Percentiles rank a stretch among this genome's conserved stretches.
Conservation (phyloP, 352 stramenopile genomes). For the Pythium insidiosum region DNA sequence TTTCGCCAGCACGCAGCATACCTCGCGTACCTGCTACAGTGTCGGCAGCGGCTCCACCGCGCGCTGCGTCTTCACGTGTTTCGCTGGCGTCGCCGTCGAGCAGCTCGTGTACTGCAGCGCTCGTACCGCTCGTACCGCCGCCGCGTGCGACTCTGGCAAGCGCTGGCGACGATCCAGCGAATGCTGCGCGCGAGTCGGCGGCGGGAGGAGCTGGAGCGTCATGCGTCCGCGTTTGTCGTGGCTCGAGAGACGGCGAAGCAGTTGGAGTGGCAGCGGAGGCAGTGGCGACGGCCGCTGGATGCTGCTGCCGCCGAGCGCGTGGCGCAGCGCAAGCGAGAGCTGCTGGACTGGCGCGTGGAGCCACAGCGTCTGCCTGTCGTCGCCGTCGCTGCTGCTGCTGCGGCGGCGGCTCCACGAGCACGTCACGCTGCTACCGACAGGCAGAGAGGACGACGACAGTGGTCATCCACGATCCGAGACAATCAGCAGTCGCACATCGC, state of each 20-base stretch:
- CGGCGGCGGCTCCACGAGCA: too few species aligned
- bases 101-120: constrained; percentile 25
- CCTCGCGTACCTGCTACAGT: constrained; percentile 14
- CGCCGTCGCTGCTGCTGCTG: too few species aligned
- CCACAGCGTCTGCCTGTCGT: too few species aligned
- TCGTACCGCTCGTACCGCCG: constrained; percentile 26
- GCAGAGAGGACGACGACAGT: too few species aligned
- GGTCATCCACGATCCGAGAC: too few species aligned
- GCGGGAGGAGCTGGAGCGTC: constrained; percentile 20
- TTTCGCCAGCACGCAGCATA: constrained; percentile 20
- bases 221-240: constrained; percentile 16
- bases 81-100: constrained; percentile 17
- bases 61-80: constrained; percentile 23
- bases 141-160: constrained; percentile 14
- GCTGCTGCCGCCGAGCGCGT: too few species aligned
- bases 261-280: not conserved
- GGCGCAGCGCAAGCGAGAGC: too few species aligned
- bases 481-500: too few species aligned
- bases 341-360: too few species aligned
- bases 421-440: too few species aligned
- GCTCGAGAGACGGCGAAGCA: constrained; percentile 8
- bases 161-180: constrained; percentile 15
- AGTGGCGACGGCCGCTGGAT: too few species aligned
- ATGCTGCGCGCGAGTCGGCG: constrained; percentile 20
- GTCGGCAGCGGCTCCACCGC: constrained; percentile 22